Evolutionary conservation across 768 basidiomycete species (phyloP).

Genomic region (Lactifluus subvellereus): DNA sequence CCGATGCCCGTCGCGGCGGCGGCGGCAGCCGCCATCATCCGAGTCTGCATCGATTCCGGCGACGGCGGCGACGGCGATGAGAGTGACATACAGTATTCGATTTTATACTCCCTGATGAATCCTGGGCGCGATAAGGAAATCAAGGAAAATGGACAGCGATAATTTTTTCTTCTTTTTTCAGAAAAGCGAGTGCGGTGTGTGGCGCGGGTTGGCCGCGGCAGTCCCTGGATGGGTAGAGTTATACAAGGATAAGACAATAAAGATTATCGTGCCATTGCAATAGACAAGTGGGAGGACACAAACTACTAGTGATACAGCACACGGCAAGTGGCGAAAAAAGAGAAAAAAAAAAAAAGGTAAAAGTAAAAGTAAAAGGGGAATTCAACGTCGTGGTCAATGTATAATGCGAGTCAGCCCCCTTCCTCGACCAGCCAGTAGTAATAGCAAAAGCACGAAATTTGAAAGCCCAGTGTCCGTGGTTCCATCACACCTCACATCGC

Average conservation of each 20-base stretch:
- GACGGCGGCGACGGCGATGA: neutral
- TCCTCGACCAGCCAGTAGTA: neutral
- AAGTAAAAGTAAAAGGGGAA: neutral
- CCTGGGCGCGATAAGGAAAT: no score
- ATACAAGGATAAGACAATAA: conserved; percentile 8
- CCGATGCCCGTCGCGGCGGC: neutral
- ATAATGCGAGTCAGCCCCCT: neutral
- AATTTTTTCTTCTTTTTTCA: no score
- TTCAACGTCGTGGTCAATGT: neutral
- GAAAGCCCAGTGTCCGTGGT: conserved; percentile 1
- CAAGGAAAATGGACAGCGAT: no score
- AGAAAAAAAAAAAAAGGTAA: neutral
- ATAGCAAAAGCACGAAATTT: neutral
- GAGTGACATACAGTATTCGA: no score
- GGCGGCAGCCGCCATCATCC: neutral
- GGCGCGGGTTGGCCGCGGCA: no score
- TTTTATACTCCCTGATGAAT: no score
- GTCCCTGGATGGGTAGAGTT: neutral
- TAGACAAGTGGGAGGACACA: conserved; percentile 2
- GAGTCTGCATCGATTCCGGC: neutral
- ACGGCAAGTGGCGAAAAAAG: conserved; percentile 1
- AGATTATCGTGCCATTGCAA: conserved; percentile 21
- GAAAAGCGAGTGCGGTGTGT: no score
- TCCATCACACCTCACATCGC: conserved; percentile 18
- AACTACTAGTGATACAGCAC: conserved; percentile 22